phyloP scores from a whole-genome alignment of 1,284 basidiomycete genomes.

The Rhodotorula sp. region DNA sequence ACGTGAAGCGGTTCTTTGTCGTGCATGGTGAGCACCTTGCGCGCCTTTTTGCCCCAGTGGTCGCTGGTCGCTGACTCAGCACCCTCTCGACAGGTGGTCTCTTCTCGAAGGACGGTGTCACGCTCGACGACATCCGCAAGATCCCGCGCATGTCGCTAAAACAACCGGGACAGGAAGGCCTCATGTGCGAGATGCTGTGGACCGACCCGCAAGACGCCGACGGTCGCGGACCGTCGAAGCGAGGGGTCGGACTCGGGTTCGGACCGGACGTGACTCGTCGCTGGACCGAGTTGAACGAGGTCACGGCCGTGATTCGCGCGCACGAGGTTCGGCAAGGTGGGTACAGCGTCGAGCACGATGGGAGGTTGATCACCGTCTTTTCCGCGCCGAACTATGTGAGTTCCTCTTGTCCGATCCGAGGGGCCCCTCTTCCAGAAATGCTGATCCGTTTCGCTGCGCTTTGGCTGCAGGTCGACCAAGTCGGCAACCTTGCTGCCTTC shows the following conservation, averaged over 20 bases:
- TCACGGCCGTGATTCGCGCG: slow-evolving; percentile 77
- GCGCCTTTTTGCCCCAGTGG: too few relatives aligned
- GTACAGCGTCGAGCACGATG: slow-evolving; percentile 85
- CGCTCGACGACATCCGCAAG: slow-evolving; percentile 85
- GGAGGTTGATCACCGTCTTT: slow-evolving; percentile 78
- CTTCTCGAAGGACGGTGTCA: slow-evolving; percentile 91
- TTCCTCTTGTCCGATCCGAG: not conserved
- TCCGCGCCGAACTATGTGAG: slow-evolving; percentile 45
- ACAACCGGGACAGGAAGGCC: slow-evolving; percentile 90
- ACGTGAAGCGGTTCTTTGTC: slow-evolving; percentile 87
- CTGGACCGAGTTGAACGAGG: slow-evolving; percentile 44
- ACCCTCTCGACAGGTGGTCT: slow-evolving; percentile 61
- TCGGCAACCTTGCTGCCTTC: slow-evolving; percentile 47
- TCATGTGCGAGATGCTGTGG: slow-evolving; percentile 80
- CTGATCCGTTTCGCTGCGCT: not conserved
- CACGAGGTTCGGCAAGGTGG: slow-evolving; percentile 93
- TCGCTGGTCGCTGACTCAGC: not conserved
- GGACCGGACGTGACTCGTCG: slow-evolving; percentile 68
- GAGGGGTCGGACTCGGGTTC: slow-evolving; percentile 93
- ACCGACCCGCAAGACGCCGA: slow-evolving; percentile 80
- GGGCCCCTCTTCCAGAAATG: too few relatives aligned
- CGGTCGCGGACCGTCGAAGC: slow-evolving; percentile 95
- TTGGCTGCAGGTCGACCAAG: slow-evolving; percentile 44
- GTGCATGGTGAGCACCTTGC: slow-evolving; percentile 65
- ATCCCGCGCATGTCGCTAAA: slow-evolving; percentile 75